Base-by-base conservation (phyloP, 2,329 filamentous ascomycete genomes). In the Fusarium sp. region DNA sequence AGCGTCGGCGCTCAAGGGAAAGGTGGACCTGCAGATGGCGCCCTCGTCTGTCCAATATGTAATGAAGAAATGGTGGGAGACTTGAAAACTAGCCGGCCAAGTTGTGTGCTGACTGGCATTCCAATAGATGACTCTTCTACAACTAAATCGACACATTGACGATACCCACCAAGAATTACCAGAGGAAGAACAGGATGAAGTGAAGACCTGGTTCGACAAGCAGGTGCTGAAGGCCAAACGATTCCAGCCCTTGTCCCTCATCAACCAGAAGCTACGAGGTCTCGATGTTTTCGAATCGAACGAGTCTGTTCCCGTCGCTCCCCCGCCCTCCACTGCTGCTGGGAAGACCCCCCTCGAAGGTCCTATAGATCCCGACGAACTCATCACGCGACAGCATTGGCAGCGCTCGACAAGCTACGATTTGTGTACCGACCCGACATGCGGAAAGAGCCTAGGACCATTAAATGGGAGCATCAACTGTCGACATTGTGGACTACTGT, bases 131-230 rank as follows among this genome's bases (percentile, higher is more conserved):
- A 98, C 96, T 16, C 83, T 99, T 51, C 83, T 99, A 41, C 96
- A 99, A 82, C 84, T 99, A 42, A 98, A 99, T 78, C 90, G 85
- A 74, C 87, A 90, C 72, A 88, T 98, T 77, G 94, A 98, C 82
- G 94, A 98, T 78, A 90, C 85, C 68, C 94, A 98, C 82, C 92
- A 94, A 79, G 94, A 97, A 77, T 87, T 98, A 16, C 92, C 97
- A 77, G 92, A 93, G 70, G 88, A 94, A 65, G 91, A 94, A 77
- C 94, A 97, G 78, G 93, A 97, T 80, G 94, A 98, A 81, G 94
- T 97, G 74, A 97, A 97, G 83, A 95, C 94, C 42, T 98, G 94
- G 94, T 97, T 98, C 82, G 93, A 97, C 83, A 92, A 93, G 77
- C 94, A 97, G 81, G 94, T 98, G 81, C 87, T 92, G 72, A 97